Evolutionary conservation across 345 rosid genomes (phyloP).

Genomic region (Aethionema arabicum): DNA sequence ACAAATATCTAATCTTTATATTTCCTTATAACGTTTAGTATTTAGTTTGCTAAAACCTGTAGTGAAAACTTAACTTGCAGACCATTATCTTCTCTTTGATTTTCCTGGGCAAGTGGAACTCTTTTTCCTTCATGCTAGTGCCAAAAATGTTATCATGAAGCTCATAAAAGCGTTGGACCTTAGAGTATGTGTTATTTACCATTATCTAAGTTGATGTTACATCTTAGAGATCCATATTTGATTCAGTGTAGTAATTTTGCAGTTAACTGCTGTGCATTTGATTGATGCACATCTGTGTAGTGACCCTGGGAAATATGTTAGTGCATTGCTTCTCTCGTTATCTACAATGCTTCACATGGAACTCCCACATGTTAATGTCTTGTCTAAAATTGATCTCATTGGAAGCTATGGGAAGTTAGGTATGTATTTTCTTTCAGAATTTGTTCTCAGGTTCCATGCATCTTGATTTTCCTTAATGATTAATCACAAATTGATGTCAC

Average conservation of each 20-base stretch:
- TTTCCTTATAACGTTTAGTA: not conserved
- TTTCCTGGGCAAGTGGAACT: constrained; percentile 98
- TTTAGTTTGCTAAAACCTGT: no score
- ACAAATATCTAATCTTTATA: not conserved
- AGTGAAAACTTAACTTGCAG: constrained; percentile 44
- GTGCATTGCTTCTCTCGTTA: constrained; percentile 76
- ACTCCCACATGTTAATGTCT: constrained; percentile 83
- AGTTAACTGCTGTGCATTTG: constrained; percentile 87
- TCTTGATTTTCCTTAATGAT: no score
- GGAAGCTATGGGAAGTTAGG: constrained; percentile 93
- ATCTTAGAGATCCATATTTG: constrained; percentile 18
- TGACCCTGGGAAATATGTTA: constrained; percentile 82
- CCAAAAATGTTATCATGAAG: constrained; percentile 66
- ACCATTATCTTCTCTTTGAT: constrained; percentile 92
- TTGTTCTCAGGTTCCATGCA: not conserved
- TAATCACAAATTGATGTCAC: not conserved
- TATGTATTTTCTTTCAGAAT: constrained; percentile 13
- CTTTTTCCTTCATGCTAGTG: constrained; percentile 75
- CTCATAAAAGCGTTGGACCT: constrained; percentile 78
- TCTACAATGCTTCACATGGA: constrained; percentile 95
- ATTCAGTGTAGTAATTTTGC: constrained; percentile 33
- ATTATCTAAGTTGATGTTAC: constrained; percentile 4
- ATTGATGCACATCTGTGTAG: constrained; percentile 85
- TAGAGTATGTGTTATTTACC: constrained; percentile 52
- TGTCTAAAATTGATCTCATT: constrained; percentile 88